phyloP scores from a whole-genome alignment of 306 rosid genomes.

The Begonia masoniana region DNA sequence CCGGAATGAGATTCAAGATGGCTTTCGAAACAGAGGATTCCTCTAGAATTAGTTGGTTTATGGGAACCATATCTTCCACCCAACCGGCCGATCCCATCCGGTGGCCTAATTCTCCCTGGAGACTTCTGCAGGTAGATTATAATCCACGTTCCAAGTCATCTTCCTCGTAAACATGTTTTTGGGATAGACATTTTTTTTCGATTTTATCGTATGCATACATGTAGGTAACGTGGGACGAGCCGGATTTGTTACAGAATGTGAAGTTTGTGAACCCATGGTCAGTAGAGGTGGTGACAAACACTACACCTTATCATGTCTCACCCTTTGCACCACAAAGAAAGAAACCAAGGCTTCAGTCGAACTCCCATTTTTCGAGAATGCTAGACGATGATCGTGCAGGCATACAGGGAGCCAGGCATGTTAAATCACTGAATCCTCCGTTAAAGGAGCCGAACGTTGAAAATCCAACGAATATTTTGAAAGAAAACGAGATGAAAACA shows the following conservation, averaged over 20 bases:
- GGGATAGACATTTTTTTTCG: neutral
- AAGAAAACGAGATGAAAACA: too few relatives aligned
- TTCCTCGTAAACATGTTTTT: neutral
- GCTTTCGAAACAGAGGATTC: slow-evolving; percentile 96
- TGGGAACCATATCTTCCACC: slow-evolving; percentile 84
- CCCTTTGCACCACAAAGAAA: slow-evolving; percentile 74
- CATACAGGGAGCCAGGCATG: slow-evolving; percentile 99
- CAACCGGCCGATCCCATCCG: slow-evolving; percentile 50
- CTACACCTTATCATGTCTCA: slow-evolving; percentile 59
- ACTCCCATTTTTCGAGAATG: slow-evolving; percentile 35
- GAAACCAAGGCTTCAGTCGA: slow-evolving; percentile 42
- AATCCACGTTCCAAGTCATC: neutral
- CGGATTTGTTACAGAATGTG: slow-evolving; percentile 88
- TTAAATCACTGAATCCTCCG: slow-evolving; percentile 18
- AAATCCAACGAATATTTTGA: too few relatives aligned
- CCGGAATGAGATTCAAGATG: slow-evolving; percentile 96
- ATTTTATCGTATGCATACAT: neutral
- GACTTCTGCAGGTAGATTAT: slow-evolving; percentile 59
- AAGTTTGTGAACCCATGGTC: slow-evolving; percentile 86
- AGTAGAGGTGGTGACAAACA: slow-evolving; percentile 66
- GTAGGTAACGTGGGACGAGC: slow-evolving; percentile 96
- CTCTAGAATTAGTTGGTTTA: slow-evolving; percentile 93
- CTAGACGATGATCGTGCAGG: slow-evolving; percentile 45
- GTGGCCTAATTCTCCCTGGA: slow-evolving; percentile 98
- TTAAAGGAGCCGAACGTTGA: too few relatives aligned